These are phyloP conservation scores for Termitomyces sp. DNA, from an alignment of 768 basidiomycete genomes.

Conservation along the genomic window DNA sequence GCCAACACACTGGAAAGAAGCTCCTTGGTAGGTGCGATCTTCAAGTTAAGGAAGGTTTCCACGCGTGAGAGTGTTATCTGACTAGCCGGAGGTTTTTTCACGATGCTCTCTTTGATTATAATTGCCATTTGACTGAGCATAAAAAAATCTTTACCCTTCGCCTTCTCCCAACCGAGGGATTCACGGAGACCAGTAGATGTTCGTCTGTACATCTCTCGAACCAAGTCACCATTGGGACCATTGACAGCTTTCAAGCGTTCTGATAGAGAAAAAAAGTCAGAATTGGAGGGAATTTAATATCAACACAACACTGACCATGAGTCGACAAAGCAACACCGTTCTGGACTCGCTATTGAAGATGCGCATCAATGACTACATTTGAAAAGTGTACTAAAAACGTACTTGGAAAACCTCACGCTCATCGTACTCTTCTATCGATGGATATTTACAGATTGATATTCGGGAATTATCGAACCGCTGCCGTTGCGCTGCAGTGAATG, in stretches of 20 bases:
- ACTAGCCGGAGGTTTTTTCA: slow-evolving; percentile 5
- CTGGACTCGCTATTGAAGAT: slow-evolving; percentile 39
- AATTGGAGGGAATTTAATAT: background rate
- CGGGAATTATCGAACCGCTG: slow-evolving; percentile 36
- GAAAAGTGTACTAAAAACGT: slow-evolving; percentile 4
- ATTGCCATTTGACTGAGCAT: slow-evolving; percentile 33
- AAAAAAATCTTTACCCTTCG: slow-evolving; percentile 43
- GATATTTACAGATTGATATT: slow-evolving; percentile 51
- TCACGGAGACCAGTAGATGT: slow-evolving; percentile 29
- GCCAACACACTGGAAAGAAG: background rate
- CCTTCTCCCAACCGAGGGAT: slow-evolving; percentile 36
- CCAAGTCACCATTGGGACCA: slow-evolving; percentile 37
- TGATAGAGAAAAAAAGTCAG: slow-evolving; percentile 8
- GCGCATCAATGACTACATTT: background rate
- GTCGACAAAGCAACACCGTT: slow-evolving; percentile 45
- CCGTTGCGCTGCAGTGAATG: slow-evolving; percentile 17
- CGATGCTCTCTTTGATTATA: slow-evolving; percentile 14
- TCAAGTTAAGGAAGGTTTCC: slow-evolving; percentile 19
- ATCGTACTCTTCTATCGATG: slow-evolving; percentile 39
- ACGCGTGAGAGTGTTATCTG: slow-evolving; percentile 19
- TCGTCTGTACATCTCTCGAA: slow-evolving; percentile 33
- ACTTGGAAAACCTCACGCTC: slow-evolving; percentile 69
- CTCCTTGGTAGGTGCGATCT: background rate
- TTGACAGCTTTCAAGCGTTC: slow-evolving; percentile 48
- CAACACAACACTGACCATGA: slow-evolving; percentile 29